These are phyloP conservation scores for Gracilaria caudata DNA, from an alignment of 23 red algal species.

Conservation along the genomic window DNA sequence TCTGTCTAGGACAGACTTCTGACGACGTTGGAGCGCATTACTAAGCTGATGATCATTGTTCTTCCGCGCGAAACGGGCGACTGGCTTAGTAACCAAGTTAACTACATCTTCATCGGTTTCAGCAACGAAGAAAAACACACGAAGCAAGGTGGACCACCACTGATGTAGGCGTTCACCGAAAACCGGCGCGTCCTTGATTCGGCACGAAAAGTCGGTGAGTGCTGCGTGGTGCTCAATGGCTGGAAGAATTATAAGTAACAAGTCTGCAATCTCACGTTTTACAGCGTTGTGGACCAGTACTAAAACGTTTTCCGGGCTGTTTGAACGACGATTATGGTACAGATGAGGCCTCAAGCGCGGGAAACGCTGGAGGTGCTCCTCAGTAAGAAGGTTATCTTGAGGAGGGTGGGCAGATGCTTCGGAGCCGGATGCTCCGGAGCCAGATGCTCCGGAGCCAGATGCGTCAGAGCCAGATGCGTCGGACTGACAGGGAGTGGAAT, in stretches of 20 bases:
- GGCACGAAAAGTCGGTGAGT: background rate
- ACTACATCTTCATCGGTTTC: constrained; percentile 48
- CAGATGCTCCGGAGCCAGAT: background rate
- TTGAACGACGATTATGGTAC: background rate
- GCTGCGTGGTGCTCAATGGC: constrained; percentile 28
- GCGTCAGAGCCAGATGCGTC: background rate
- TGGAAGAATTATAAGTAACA: constrained; percentile 31
- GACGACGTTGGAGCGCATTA: background rate
- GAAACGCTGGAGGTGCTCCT: background rate
- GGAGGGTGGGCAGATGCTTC: background rate
- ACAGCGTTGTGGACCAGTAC: constrained; percentile 34
- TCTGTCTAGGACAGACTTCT: constrained; percentile 24
- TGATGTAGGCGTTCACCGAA: constrained; percentile 18
- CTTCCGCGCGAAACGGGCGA: background rate
- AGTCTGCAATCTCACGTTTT: constrained; percentile 54
- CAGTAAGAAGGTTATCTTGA: background rate
- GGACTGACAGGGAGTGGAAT: background rate
- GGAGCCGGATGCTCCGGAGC: background rate
- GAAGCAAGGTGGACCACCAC: constrained; percentile 44
- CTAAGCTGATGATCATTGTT: background rate
- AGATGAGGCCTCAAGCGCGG: constrained; percentile 1
- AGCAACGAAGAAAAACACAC: constrained; percentile 50
- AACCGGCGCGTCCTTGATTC: constrained; percentile 9
- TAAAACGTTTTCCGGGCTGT: constrained; percentile 38
- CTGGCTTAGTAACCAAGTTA: constrained; percentile 18